These are phyloP conservation scores for Fusarium goolgardi DNA, from an alignment of 2,329 filamentous ascomycete genomes.

Conservation along the genomic window DNA sequence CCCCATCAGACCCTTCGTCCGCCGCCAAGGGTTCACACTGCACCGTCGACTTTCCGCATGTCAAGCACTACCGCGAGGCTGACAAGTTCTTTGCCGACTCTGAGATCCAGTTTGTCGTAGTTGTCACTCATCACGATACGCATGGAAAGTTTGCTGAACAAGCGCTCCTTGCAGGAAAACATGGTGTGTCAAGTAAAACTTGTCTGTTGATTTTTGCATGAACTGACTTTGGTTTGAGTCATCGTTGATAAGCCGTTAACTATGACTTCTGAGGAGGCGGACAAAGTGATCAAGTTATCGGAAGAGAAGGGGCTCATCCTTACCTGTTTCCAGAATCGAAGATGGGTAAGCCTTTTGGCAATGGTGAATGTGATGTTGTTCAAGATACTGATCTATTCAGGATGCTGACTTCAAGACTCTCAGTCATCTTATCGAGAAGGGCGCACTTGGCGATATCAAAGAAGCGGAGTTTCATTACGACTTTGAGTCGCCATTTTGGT, in stretches of 20 bases:
- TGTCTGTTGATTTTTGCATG: too few relatives aligned
- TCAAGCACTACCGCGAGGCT: constrained; percentile 67
- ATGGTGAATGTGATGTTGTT: rapidly evolving
- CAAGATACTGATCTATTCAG: background rate
- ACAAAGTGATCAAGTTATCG: constrained; percentile 33
- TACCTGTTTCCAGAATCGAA: constrained; percentile 42
- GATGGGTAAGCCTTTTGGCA: constrained; percentile 23
- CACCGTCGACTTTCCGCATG: constrained; percentile 59
- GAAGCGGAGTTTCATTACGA: constrained; percentile 77
- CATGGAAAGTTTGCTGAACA: constrained; percentile 38
- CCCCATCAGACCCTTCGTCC: constrained; percentile 48
- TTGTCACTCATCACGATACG: constrained; percentile 50
- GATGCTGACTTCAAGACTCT: constrained; percentile 42
- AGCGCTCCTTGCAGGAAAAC: constrained; percentile 33
- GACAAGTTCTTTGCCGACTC: constrained; percentile 70
- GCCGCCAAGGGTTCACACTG: constrained; percentile 54
- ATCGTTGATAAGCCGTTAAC: constrained; percentile 45
- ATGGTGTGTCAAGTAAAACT: constrained; percentile 14
- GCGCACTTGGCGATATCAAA: constrained; percentile 63
- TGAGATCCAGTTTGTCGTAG: constrained; percentile 69
- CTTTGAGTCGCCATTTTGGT: constrained; percentile 58
- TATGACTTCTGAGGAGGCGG: constrained; percentile 31
- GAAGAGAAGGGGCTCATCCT: constrained; percentile 35
- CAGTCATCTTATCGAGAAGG: constrained; percentile 17
- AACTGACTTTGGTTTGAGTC: constrained; percentile 7